A percentile compares a stretch with the other conserved stretches of the same genome.
phyloP scores from a whole-genome alignment of 768 basidiomycete genomes.

The Amanita brunnescens region DNA sequence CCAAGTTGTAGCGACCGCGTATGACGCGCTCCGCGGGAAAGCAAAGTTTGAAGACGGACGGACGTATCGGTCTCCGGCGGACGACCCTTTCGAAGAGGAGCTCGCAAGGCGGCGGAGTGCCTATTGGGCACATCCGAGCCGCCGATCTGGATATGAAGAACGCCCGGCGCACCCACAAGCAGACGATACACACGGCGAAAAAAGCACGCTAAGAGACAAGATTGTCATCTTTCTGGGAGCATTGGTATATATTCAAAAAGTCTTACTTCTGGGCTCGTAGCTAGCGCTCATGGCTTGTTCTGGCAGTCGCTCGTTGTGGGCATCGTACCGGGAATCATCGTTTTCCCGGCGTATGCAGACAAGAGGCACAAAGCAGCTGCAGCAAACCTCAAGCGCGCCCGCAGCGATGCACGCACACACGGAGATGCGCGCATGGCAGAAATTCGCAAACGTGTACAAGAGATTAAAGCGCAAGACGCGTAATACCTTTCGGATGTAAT shows the following conservation, averaged over 20 bases:
- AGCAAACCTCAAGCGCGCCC: constrained; percentile 49
- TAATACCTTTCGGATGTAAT: too few relatives aligned
- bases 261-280: too few relatives aligned
- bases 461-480: constrained; percentile 16
- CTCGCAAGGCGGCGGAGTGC: constrained; percentile 40
- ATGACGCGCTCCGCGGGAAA: constrained; percentile 44
- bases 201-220: constrained; percentile 42
- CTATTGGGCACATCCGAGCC: constrained; percentile 24
- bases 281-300: too few relatives aligned
- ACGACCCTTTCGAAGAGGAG: constrained; percentile 41
- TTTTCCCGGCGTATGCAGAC: constrained; percentile 27
- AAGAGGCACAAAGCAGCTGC: constrained; percentile 44
- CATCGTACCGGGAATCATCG: constrained; percentile 33
- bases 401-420: constrained; percentile 44
- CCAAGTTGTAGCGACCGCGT: constrained; percentile 55
- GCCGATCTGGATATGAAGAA: constrained; percentile 12
- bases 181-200: constrained; percentile 24
- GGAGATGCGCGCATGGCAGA: constrained; percentile 45
- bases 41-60: constrained; percentile 7
- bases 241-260: too few relatives aligned
- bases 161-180: constrained; percentile 9
- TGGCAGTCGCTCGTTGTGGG: constrained; percentile 26
- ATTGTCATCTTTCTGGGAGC: constrained; percentile 39
- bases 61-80: not conserved
- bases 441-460: constrained; percentile 40